These are phyloP conservation scores for Collariella sp. DNA, from an alignment of 495 filamentous ascomycete species.

Conservation along the genomic window DNA sequence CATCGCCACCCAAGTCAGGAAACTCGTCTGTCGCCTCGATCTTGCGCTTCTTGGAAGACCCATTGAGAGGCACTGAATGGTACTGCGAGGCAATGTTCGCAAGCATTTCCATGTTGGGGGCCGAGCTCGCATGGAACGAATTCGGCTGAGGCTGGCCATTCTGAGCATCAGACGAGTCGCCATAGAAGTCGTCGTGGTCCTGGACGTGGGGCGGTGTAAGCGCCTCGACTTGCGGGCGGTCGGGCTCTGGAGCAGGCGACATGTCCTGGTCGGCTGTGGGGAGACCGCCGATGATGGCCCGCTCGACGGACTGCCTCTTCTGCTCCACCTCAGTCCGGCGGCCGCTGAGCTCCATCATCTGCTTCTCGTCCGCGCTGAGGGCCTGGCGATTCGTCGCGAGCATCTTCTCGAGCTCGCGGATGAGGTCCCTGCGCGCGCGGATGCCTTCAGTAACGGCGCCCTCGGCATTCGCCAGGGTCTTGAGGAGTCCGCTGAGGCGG, in stretches of 20 bases:
- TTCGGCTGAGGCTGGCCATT: no score
- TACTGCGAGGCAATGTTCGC: slow-evolving; percentile 43
- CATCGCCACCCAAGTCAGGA: slow-evolving; percentile 58
- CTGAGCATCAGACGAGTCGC: slow-evolving; percentile 15
- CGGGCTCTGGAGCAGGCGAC: slow-evolving; percentile 40
- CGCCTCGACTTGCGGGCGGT: slow-evolving; percentile 72
- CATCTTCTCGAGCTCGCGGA: slow-evolving; percentile 73
- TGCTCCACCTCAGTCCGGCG: slow-evolving; percentile 59
- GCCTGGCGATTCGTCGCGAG: slow-evolving; percentile 64
- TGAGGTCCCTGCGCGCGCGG: slow-evolving; percentile 69
- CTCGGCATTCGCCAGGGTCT: slow-evolving; percentile 83
- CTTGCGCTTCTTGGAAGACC: slow-evolving; percentile 64
- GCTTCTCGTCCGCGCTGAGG: slow-evolving; percentile 56
- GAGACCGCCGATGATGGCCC: slow-evolving; percentile 75
- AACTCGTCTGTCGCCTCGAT: slow-evolving; percentile 56
- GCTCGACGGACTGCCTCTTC: slow-evolving; percentile 79
- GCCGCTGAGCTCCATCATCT: slow-evolving; percentile 48
- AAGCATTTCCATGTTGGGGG: slow-evolving; percentile 42
- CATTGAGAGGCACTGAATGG: slow-evolving; percentile 37
- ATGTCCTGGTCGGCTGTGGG: slow-evolving; percentile 41
- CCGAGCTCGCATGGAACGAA: slow-evolving; percentile 32
- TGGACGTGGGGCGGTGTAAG: slow-evolving; percentile 60
- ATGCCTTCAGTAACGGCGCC: slow-evolving; percentile 83
- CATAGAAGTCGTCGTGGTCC: slow-evolving; percentile 22
- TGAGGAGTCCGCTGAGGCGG: slow-evolving; percentile 75